Conservation (phyloP, 2,329 filamentous ascomycete genomes). For the Fusarium austroafricanum region DNA sequence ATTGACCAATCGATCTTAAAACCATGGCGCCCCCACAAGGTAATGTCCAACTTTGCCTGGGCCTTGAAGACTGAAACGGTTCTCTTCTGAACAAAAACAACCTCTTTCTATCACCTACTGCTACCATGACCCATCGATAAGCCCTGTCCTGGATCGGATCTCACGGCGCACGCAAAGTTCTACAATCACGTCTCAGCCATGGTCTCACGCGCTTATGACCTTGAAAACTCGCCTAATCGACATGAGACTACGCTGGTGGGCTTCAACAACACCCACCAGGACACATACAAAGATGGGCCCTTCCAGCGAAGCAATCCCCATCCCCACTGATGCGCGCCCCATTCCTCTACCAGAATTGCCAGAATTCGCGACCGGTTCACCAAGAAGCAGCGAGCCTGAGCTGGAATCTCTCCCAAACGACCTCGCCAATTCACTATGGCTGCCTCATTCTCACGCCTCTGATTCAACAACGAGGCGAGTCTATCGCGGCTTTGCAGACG, state of each 20-base stretch:
- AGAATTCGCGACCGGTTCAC: slow-evolving; percentile 17
- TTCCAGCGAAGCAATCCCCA: slow-evolving; percentile 26
- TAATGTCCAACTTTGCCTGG: not conserved
- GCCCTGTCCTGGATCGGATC: not conserved
- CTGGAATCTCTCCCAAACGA: slow-evolving; percentile 20
- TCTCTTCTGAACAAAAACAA: not conserved
- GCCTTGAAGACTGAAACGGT: not conserved
- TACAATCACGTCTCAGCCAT: slow-evolving; percentile 3
- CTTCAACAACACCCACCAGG: slow-evolving; percentile 25
- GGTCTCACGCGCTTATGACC: slow-evolving; percentile 30
- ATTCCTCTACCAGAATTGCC: slow-evolving; percentile 35
- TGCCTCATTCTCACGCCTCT: slow-evolving; percentile 27
- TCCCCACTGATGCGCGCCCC: slow-evolving; percentile 27
- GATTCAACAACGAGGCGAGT: slow-evolving; percentile 34
- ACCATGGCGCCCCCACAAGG: slow-evolving; percentile 21
- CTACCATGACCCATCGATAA: not conserved
- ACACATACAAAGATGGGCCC: slow-evolving; percentile 26
- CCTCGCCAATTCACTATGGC: slow-evolving; percentile 24
- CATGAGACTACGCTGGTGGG: slow-evolving; percentile 34
- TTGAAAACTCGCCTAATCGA: slow-evolving; percentile 25
- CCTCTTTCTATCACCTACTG: not conserved
- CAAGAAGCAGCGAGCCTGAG: slow-evolving; percentile 16
- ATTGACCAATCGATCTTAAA: slow-evolving; percentile 34
- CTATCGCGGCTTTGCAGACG: slow-evolving; percentile 33
- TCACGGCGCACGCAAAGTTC: too few species aligned